Conservation (phyloP, 2,329 filamentous ascomycete genomes). For the Cladophialophora exuberans region DNA sequence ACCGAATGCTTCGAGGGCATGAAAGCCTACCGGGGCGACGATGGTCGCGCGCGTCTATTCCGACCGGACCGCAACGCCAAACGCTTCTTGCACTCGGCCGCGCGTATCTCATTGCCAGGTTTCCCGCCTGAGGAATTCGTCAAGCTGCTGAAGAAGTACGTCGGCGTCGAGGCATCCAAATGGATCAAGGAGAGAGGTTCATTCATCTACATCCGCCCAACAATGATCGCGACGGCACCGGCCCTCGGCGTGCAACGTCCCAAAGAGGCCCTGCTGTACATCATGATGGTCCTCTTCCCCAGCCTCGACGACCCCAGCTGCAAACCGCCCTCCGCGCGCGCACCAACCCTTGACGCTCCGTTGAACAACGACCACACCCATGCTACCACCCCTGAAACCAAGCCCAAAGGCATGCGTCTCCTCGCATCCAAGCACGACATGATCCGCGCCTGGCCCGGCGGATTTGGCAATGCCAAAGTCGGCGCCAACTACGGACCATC, state of each 20-base stretch:
- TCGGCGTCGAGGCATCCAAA: conserved; percentile 33
- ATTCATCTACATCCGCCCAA: conserved; percentile 84
- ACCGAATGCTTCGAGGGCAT: conserved; percentile 89
- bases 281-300: conserved; percentile 45
- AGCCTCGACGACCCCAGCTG: conserved; percentile 27
- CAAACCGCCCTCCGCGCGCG: conserved; percentile 11
- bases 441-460: conserved; percentile 89
- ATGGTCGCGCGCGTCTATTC: conserved; percentile 76
- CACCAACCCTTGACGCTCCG: background rate
- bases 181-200: conserved; percentile 49
- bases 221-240: conserved; percentile 79
- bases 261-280: conserved; percentile 82
- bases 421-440: conserved; percentile 80
- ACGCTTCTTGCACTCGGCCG: conserved; percentile 60
- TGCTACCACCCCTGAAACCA: conserved; percentile 10
- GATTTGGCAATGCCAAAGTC: conserved; percentile 89
- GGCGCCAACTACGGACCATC: conserved; percentile 92
- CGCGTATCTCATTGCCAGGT: conserved; percentile 72
- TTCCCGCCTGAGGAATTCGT: conserved; percentile 74
- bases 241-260: conserved; percentile 81
- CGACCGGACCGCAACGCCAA: conserved; percentile 73
- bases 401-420: conserved; percentile 26
- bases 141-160: conserved; percentile 70
- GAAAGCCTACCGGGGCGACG: conserved; percentile 71
- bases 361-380: background rate